Percentiles rank a stretch among this genome's conserved stretches.
These are phyloP conservation scores for Penicillium freii DNA, from an alignment of 2,329 filamentous ascomycete genomes.

Conservation along the genomic window DNA sequence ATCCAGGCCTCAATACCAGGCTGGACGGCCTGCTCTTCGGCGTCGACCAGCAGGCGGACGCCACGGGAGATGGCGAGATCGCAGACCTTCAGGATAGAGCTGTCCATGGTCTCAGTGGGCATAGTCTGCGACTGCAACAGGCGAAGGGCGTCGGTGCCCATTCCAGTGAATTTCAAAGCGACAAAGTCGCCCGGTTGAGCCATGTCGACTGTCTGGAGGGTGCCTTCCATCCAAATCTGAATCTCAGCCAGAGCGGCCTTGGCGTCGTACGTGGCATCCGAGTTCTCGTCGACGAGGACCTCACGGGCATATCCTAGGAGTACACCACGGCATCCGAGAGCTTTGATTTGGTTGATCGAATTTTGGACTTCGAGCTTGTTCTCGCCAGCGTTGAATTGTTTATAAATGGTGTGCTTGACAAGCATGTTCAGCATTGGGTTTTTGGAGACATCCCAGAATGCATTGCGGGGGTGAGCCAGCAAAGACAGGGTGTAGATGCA, in stretches of 20 bases:
- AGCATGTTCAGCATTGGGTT: slow-evolving; percentile 48
- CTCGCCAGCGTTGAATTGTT: slow-evolving; percentile 58
- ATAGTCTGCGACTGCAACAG: slow-evolving; percentile 40
- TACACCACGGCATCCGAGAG: slow-evolving; percentile 53
- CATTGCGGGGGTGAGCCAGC: slow-evolving; percentile 47
- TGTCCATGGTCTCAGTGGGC: slow-evolving; percentile 43
- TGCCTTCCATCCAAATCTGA: slow-evolving; percentile 52
- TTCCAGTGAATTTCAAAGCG: slow-evolving; percentile 53
- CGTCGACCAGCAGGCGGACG: slow-evolving; percentile 52
- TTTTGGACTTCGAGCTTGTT: slow-evolving; percentile 49
- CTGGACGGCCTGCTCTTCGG: slow-evolving; percentile 55
- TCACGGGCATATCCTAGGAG: slow-evolving; percentile 56
- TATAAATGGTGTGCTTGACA: slow-evolving; percentile 51
- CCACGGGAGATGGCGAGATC: slow-evolving; percentile 43
- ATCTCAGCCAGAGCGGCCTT: slow-evolving; percentile 36
- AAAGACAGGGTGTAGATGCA: slow-evolving; percentile 68
- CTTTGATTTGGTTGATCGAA: slow-evolving; percentile 48
- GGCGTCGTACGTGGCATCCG: slow-evolving; percentile 30
- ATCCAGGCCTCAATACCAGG: slow-evolving; percentile 54
- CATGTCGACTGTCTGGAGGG: slow-evolving; percentile 54
- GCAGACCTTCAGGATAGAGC: slow-evolving; percentile 47
- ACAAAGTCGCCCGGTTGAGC: slow-evolving; percentile 52
- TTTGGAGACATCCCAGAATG: slow-evolving; percentile 49
- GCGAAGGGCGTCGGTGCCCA: slow-evolving; percentile 45
- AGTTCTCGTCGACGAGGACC: slow-evolving; percentile 50